Conservation (phyloP, 1,139 yeast species). For the Kodamaea sp. region DNA sequence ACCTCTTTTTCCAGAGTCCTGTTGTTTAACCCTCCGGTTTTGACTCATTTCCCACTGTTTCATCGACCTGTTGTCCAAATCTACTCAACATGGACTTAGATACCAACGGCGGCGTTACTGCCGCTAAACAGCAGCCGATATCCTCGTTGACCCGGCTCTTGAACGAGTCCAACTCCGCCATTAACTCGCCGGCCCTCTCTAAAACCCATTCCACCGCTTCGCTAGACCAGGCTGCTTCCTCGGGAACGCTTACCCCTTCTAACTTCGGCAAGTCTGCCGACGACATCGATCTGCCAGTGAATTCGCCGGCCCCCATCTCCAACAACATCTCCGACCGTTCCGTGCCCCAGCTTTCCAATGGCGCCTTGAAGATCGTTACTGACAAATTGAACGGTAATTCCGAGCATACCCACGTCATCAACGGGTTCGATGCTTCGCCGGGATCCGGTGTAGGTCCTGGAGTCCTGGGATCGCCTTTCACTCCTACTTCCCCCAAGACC, state of each 20-base stretch:
- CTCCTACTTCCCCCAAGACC: conserved; percentile 20
- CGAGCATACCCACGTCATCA: conserved; percentile 9
- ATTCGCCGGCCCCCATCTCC: neutral
- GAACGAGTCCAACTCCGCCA: conserved; percentile 37
- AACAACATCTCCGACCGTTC: neutral
- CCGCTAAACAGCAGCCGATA: conserved; percentile 20
- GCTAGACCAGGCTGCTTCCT: conserved; percentile 15
- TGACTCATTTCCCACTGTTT: neutral
- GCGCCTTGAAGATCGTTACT: conserved; percentile 8
- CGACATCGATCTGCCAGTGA: neutral
- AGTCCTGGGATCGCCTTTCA: conserved; percentile 10
- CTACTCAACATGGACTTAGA: conserved; percentile 6
- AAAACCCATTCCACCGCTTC: conserved; percentile 26
- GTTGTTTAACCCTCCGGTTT: too few relatives aligned
- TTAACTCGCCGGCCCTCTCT: conserved; percentile 27
- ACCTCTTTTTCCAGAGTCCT: too few relatives aligned
- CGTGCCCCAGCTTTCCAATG: conserved; percentile 1
- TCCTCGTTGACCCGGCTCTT: conserved; percentile 47
- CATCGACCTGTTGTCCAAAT: too few relatives aligned
- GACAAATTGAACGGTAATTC: conserved; percentile 5
- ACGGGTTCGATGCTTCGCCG: conserved; percentile 17
- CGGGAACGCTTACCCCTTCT: conserved; percentile 18
- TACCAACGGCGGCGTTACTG: conserved; percentile 2
- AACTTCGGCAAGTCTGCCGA: neutral
- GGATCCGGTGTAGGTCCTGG: conserved; percentile 1